These are phyloP conservation scores for Nitzschia sp. DNA, from an alignment of 108 stramenopile species.

Conservation along the genomic window DNA sequence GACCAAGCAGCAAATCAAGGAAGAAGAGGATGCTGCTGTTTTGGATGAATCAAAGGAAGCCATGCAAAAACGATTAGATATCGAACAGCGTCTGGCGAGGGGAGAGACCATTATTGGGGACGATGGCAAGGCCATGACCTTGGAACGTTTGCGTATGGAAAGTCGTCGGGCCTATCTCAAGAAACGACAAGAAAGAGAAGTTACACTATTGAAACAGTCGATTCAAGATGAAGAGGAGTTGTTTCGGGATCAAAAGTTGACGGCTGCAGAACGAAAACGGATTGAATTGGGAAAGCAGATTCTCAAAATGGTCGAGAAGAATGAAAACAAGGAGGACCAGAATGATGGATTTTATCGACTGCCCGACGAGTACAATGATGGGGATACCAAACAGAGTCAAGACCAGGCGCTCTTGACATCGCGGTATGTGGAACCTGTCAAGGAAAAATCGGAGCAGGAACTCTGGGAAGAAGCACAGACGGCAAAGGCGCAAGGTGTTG, in stretches of 20 bases:
- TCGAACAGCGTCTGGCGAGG: conserved; percentile 82
- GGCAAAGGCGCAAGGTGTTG: conserved; percentile 53
- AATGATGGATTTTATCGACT: conserved; percentile 78
- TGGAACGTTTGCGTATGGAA: conserved; percentile 79
- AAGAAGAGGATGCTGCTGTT: conserved; percentile 28
- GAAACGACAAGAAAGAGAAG: conserved; percentile 92
- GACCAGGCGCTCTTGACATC: conserved; percentile 78
- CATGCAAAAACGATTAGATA: conserved; percentile 46
- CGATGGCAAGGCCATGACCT: conserved; percentile 60
- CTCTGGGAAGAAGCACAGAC: conserved; percentile 97
- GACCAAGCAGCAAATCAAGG: conserved; percentile 34
- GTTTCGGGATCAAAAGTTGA: conserved; percentile 74
- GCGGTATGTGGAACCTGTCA: conserved; percentile 91
- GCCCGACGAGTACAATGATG: conserved; percentile 70
- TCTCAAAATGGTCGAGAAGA: conserved; percentile 72
- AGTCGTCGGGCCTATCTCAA: conserved; percentile 92
- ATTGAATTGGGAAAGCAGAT: conserved; percentile 82
- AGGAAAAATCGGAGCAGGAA: conserved; percentile 94
- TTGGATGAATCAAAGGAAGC: conserved; percentile 35
- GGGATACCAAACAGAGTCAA: conserved; percentile 61
- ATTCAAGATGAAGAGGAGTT: conserved; percentile 95
- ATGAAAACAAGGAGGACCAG: conserved; percentile 47
- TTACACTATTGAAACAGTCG: conserved; percentile 84
- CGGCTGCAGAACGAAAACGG: conserved; percentile 72
- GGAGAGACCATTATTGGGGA: conserved; percentile 81